phyloP scores from a whole-genome alignment of 2,329 filamentous ascomycete genomes.

The Rugonectria rugulosa region DNA sequence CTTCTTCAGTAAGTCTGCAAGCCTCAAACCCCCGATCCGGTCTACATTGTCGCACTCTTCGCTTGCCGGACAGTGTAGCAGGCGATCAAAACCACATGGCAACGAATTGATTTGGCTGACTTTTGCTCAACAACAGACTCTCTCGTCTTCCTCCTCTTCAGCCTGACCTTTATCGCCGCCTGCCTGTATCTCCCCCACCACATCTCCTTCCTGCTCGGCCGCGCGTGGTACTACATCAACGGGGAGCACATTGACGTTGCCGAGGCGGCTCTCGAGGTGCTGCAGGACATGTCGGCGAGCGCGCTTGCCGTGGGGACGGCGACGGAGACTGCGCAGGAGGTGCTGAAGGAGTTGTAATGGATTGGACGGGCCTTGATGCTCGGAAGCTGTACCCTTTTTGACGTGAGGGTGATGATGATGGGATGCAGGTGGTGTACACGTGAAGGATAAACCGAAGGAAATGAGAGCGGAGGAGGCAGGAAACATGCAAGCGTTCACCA shows the following conservation, averaged over 20 bases:
- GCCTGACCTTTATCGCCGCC: slow-evolving; percentile 84
- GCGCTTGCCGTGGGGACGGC: slow-evolving; percentile 38
- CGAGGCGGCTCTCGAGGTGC: slow-evolving; percentile 42
- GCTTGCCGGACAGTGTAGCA: no score
- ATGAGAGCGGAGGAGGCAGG: background rate
- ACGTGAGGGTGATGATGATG: no score
- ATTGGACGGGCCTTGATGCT: background rate
- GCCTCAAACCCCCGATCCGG: no score
- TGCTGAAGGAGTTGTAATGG: slow-evolving; percentile 46
- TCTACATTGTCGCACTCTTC: no score
- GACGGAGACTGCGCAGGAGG: slow-evolving; percentile 29
- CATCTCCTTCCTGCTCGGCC: slow-evolving; percentile 79
- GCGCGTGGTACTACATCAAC: slow-evolving; percentile 93
- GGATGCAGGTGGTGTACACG: no score
- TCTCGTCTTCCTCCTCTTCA: slow-evolving; percentile 87
- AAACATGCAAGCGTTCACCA: background rate
- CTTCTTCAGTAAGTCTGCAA: slow-evolving; percentile 80
- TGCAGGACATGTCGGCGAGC: slow-evolving; percentile 43
- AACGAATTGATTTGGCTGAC: slow-evolving; percentile 12
- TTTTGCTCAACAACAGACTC: slow-evolving; percentile 69
- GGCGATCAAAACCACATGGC: background rate
- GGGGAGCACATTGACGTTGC: slow-evolving; percentile 72
- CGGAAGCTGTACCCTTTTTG: no score
- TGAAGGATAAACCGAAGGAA: background rate
- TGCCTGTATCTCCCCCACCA: slow-evolving; percentile 95